These are phyloP conservation scores for Saccharomyces hybrid DNA, from an alignment of 1,139 yeast species.

Conservation along the genomic window DNA sequence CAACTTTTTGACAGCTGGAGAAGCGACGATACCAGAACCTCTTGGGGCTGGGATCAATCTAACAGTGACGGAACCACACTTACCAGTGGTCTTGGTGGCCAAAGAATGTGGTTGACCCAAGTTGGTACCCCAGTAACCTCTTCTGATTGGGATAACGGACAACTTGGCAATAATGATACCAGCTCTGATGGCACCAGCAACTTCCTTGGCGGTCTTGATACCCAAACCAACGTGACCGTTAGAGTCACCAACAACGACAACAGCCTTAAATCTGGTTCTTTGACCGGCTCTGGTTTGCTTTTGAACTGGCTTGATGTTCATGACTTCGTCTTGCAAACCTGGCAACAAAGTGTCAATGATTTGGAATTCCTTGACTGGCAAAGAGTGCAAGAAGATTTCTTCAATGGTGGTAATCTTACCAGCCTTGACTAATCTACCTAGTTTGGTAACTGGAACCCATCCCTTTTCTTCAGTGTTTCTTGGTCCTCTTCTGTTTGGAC, in stretches of 20 bases:
- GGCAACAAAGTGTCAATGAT: slow-evolving; percentile 96
- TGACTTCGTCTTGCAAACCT: slow-evolving; percentile 94
- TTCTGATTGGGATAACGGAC: slow-evolving; percentile 98
- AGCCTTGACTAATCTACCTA: slow-evolving; percentile 99
- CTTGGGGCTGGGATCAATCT: slow-evolving; percentile 99
- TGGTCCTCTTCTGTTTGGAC: slow-evolving; percentile 53
- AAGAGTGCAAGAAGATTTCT: slow-evolving; percentile 98
- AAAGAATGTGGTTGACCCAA: slow-evolving; percentile 99
- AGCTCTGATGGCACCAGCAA: slow-evolving; percentile 99
- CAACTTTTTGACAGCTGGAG: slow-evolving; percentile 98
- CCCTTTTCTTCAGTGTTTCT: slow-evolving; percentile 94
- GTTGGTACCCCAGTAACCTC: slow-evolving; percentile 99
- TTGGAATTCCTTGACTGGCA: slow-evolving; percentile 99
- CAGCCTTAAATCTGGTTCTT: slow-evolving; percentile 99
- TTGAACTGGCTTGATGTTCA: slow-evolving; percentile 99
- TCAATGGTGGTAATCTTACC: slow-evolving; percentile 95
- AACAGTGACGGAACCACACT: slow-evolving; percentile 98
- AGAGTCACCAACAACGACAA: slow-evolving; percentile 98
- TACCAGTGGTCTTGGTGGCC: slow-evolving; percentile 97
- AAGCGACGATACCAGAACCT: slow-evolving; percentile 99
- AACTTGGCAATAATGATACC: slow-evolving; percentile 99
- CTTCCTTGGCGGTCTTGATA: slow-evolving; percentile 99
- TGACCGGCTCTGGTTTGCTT: slow-evolving; percentile 99
- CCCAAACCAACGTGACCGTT: slow-evolving; percentile 99
- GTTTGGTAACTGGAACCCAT: slow-evolving; percentile 99